Conservation (phyloP, 306 rosid species). For the Pueraria montana region DNA sequence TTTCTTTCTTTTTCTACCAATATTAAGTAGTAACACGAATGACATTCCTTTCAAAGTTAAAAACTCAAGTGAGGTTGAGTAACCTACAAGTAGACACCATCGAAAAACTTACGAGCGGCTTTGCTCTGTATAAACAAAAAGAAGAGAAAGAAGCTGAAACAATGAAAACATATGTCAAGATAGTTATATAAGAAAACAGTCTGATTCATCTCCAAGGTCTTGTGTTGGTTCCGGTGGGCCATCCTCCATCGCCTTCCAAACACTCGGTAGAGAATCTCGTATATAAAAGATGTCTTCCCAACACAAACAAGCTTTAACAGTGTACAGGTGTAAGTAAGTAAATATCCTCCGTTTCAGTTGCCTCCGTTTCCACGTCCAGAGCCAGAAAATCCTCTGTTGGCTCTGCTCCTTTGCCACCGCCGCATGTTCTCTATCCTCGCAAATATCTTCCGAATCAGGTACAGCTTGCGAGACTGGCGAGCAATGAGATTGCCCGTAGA, state of each 20-base stretch:
- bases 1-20: too few species aligned
- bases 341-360: slow-evolving; percentile 49
- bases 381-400: slow-evolving; percentile 49
- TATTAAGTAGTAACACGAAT: too few species aligned
- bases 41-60: not conserved
- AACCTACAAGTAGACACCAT: not conserved
- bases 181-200: not conserved
- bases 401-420: slow-evolving; percentile 67
- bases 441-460: slow-evolving; percentile 63
- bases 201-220: not conserved
- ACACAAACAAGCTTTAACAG: slow-evolving; percentile 9
- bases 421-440: slow-evolving; percentile 57
- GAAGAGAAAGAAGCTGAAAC: not conserved
- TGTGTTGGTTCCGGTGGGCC: not conserved
- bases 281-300: not conserved
- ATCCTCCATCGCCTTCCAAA: not conserved
- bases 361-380: slow-evolving; percentile 57
- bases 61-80: not conserved
- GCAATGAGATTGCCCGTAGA: slow-evolving; percentile 81
- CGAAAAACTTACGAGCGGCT: slow-evolving; percentile 7
- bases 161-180: not conserved
- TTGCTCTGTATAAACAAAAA: slow-evolving; percentile 13
- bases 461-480: slow-evolving; percentile 73
- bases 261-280: slow-evolving; percentile 53
- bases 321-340: not conserved